Evolutionary conservation across 768 basidiomycete species (phyloP).

Genomic region (Xerocomellus intermedius): DNA sequence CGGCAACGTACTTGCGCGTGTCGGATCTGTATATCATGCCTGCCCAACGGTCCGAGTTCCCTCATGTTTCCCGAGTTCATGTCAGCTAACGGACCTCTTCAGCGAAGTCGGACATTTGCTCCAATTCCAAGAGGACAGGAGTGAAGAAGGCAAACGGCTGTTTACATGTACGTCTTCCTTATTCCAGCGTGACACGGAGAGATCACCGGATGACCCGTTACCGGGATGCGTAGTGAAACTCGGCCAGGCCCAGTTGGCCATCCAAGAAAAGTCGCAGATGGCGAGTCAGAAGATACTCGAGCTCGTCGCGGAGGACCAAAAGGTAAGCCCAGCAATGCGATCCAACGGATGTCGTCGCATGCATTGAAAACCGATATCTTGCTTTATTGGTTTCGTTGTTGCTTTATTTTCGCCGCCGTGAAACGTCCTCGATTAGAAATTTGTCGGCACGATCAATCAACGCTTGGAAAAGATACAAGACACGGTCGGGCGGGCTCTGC

Average conservation of each 20-base stretch:
- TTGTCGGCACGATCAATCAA: conserved; percentile 8
- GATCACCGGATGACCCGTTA: background rate
- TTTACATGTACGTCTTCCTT: conserved; percentile 7
- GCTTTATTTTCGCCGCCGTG: background rate
- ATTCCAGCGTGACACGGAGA: too few relatives aligned
- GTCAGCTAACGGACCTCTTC: background rate
- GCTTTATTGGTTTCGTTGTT: background rate
- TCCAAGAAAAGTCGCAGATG: conserved; percentile 16
- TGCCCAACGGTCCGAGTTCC: conserved; percentile 15
- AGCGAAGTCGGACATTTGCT: conserved; percentile 19
- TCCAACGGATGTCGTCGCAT: background rate
- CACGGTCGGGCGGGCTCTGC: conserved; percentile 10
- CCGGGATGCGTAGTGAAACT: conserved; percentile 5
- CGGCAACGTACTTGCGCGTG: conserved; percentile 16
- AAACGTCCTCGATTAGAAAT: conserved; percentile 1
- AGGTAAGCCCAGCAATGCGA: background rate
- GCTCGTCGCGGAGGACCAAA: conserved; percentile 15
- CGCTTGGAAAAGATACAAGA: conserved; percentile 15
- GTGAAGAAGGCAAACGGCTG: conserved; percentile 13
- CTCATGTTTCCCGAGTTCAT: background rate
- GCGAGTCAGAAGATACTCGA: conserved; percentile 16
- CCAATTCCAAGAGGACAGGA: conserved; percentile 20
- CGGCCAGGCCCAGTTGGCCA: conserved; percentile 9
- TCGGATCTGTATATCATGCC: conserved; percentile 23
- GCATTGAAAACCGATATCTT: background rate